Base-by-base conservation (phyloP, 2,329 filamentous ascomycete species). In the Cytospora piceicola region DNA sequence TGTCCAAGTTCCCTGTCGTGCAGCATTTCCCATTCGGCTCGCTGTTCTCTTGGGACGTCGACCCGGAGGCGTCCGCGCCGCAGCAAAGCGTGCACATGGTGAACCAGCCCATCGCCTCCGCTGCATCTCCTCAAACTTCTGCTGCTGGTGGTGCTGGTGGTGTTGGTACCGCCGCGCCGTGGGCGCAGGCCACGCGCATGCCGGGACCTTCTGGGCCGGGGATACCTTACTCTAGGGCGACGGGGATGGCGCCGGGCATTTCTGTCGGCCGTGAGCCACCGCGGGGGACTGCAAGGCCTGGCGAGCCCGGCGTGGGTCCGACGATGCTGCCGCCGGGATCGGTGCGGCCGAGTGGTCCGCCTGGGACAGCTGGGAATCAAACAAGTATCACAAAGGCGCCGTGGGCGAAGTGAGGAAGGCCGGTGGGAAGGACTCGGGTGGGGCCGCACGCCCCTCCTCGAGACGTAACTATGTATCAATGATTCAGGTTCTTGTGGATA, bases 1-100 rank as follows among this genome's bases (percentile, higher is more conserved):
- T 99, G 17, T 92, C 91, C 49, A 99, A 99, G 77, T 97, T 97
- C 74, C 95, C 95, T 3, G 95, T 99, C 3, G 93, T 99, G n/a
- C 95, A 99, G 78, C 95, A 99, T 77, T 98, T 95, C 71, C 86
- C 85, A 3, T 94, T 95, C 70, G 92, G 92, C 30, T 90, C 88
- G 7, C 79, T 95, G n/a, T 93, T 94, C 74, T 86, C 85, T 46
- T 94, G 90, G 90, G 88, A 92, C 2, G 78, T 76, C 56, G 89
- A 93, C 73, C 89, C 89, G 0, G 79, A 85, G 62, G 88, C 89
- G 1, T 70, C 77, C 1, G 70, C 75, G 1, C 82, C 83, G 0
- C 72, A 78, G 8, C 74, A 81, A 29, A 85, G 85, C 8, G 77
- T 85, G 0, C 88, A 92, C 75, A 81, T 87, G 73, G 77, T 78